Base-by-base conservation (phyloP, 495 filamentous ascomycete species). In the Hypoxylon lienhwacheense region DNA sequence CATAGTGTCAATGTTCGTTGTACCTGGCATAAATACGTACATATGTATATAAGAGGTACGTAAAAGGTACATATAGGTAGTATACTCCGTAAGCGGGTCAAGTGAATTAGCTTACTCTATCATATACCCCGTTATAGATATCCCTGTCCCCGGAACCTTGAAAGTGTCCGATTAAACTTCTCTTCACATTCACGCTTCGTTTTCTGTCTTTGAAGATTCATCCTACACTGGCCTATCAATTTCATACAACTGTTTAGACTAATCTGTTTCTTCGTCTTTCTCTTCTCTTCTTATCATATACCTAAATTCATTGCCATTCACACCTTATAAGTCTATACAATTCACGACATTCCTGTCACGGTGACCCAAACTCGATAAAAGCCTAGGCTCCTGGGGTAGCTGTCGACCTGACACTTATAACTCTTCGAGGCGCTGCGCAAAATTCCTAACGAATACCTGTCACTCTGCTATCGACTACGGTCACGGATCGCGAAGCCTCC, bases 141-240 rank as follows among this genome's bases (percentile, higher is more conserved):
- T n/a, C n/a, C n/a, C n/a, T n/a, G n/a, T n/a, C 8, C 28, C 25
- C 20, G 31, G 28, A 33, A 21, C 50, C 39, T 47, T 61, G 47
- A 36, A 47, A 47, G 15, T 51, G 17, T 31, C 31, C 35, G 33
- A 34, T 16, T 56, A 56, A n/a, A 61, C 58, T 47, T 61, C 41
- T 20, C 45, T 50, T 61, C 50, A 55, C 57, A 33, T 43, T 39
- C 33, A 48, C 40, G 24, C 42, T 49, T 47, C n/a, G 5, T 44
- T 26, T 56, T 42, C 45, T 22, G 10, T 35, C 8, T 28, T 39
- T 46, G n/a, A n/a, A 28, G 22, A 29, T 36, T 55, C 29, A 20
- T 26, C 17, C 6, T 14, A n/a, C 3, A 45, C 25, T 20, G 33
- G 42, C 45, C 24, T 19, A 24, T 24, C 10, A 47, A 25, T 25